Percentiles rank a stretch among this genome's conserved stretches.
Conservation (phyloP, 768 basidiomycete species). For the Leucosporidium yakuticum region DNA sequence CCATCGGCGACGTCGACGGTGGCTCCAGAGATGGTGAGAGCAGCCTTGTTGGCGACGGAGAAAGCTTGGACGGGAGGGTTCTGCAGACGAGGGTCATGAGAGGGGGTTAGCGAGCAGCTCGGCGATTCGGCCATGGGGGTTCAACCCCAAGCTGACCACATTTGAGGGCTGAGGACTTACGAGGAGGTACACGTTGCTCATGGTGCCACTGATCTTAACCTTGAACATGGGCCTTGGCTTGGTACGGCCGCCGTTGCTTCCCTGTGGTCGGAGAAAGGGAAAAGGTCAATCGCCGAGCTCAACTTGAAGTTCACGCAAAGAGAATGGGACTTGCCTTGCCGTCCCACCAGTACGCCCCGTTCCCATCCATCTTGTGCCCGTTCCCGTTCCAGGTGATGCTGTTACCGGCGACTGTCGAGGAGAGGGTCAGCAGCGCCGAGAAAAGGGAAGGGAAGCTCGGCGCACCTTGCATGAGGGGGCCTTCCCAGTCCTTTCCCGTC, state of each 20-base stretch:
- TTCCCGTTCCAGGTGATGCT: not conserved
- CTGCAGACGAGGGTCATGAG: not conserved
- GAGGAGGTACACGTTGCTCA: conserved; percentile 1
- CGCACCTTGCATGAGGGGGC: not conserved
- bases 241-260: conserved; percentile 2
- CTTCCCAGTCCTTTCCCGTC: not conserved
- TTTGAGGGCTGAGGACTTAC: not conserved
- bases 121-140: too few relatives aligned
- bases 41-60: conserved; percentile 1
- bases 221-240: conserved; percentile 9
- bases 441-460: too few relatives aligned
- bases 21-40: not conserved
- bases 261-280: not conserved
- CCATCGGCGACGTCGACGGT: not conserved
- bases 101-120: too few relatives aligned
- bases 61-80: conserved; percentile 13
- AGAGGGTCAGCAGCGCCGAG: not conserved
- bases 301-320: too few relatives aligned
- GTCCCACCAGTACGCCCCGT: conserved; percentile 2
- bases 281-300: not conserved
- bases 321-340: not conserved
- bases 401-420: not conserved
- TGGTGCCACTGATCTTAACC: conserved; percentile 4
- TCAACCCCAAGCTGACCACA: too few relatives aligned
- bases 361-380: not conserved